phyloP scores from a whole-genome alignment of 2,329 filamentous ascomycete species.

The Arachnomyces sp. region DNA sequence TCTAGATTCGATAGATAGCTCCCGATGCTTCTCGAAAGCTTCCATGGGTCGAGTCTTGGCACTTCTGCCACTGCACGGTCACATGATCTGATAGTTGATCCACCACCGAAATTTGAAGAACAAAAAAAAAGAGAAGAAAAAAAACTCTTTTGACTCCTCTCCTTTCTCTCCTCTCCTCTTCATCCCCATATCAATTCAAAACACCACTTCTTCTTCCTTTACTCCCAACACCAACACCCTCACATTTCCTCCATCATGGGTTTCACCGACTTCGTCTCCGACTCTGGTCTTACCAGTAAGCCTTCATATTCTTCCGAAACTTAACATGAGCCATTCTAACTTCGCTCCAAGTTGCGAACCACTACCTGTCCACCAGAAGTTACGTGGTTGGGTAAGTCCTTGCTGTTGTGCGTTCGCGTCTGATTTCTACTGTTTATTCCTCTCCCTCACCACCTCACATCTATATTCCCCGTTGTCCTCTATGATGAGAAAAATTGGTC shows the following conservation, averaged over 20 bases:
- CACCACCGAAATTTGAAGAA: neutral
- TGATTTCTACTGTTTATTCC: conserved; percentile 12
- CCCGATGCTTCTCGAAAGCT: conserved; percentile 31
- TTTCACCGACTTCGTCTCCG: conserved; percentile 58
- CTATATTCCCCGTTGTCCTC: conserved; percentile 17
- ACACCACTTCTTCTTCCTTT: conserved; percentile 23
- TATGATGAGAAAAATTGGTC: conserved; percentile 85
- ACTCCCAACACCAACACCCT: conserved; percentile 15
- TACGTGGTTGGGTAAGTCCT: conserved; percentile 73
- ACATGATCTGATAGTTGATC: neutral
- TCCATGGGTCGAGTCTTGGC: conserved; percentile 9
- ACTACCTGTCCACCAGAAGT: conserved; percentile 52
- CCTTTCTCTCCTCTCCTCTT: neutral
- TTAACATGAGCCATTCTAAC: conserved; percentile 20
- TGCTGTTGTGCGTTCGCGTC: conserved; percentile 2
- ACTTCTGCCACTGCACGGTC: conserved; percentile 8
- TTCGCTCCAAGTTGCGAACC: conserved; percentile 35
- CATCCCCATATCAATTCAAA: conserved; percentile 11
- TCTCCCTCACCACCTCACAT: conserved; percentile 10
- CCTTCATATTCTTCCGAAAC: conserved; percentile 13
- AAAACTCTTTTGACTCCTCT: neutral
- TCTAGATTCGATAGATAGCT: conserved; percentile 6
- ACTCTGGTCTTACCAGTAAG: conserved; percentile 54
- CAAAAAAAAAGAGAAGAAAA: neutral
- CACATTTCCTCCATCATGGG: conserved; percentile 46